phyloP scores from a whole-genome alignment of 192 early-diverging fungal genomes.

The Coemansia nantahalensis region DNA sequence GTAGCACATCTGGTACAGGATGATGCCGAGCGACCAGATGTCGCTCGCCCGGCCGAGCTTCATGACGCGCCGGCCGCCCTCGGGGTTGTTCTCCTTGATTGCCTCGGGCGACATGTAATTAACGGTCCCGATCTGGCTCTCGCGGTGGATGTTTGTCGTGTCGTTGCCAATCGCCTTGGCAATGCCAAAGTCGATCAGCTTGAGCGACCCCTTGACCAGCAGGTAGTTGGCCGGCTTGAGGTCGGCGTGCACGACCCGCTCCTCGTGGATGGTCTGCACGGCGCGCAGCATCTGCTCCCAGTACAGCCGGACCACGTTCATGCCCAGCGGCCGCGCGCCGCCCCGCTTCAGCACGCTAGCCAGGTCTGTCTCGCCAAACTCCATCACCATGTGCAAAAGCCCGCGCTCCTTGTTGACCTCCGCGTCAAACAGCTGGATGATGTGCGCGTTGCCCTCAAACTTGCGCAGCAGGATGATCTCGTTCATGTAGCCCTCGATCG shows the following conservation, averaged over 20 bases:
- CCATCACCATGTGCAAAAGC: conserved; percentile 76
- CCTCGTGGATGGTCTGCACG: conserved; percentile 82
- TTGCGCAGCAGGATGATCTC: conserved; percentile 77
- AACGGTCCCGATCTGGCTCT: conserved; percentile 83
- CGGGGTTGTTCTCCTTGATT: conserved; percentile 55
- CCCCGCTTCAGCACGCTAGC: conserved; percentile 59
- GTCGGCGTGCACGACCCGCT: conserved; percentile 89
- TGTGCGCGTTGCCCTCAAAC: conserved; percentile 63
- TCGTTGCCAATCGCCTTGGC: conserved; percentile 92
- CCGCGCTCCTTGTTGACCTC: conserved; percentile 66
- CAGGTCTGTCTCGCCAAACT: conserved; percentile 89
- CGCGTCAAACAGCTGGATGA: conserved; percentile 75
- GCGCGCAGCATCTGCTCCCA: conserved; percentile 95
- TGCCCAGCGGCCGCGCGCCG: conserved; percentile 55
- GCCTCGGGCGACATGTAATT: conserved; percentile 98
- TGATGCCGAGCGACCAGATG: conserved; percentile 92
- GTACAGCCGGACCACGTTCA: conserved; percentile 76
- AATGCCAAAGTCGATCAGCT: conserved; percentile 98
- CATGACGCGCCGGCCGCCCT: conserved; percentile 34
- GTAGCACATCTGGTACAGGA: conserved; percentile 90
- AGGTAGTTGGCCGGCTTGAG: conserved; percentile 97
- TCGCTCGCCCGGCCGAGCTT: conserved; percentile 80
- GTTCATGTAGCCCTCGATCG: conserved; percentile 74
- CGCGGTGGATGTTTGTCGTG: conserved; percentile 90
- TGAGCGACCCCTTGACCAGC: conserved; percentile 77